Conservation (phyloP, 257 asterid species). For the Fraxinus anomala region DNA sequence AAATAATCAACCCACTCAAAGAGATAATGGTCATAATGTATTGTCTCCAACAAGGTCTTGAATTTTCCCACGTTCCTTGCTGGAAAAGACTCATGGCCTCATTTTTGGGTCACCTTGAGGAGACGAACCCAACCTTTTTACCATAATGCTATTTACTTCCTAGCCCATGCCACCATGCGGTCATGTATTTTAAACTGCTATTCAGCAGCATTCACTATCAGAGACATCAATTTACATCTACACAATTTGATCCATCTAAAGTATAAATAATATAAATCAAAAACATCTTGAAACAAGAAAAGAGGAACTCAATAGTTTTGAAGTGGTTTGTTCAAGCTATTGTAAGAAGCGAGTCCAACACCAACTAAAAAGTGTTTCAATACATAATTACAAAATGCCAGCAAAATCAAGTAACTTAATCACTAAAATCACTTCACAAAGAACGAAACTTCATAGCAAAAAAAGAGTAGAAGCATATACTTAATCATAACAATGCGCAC, state of each 20-base stretch:
- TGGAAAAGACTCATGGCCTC: not conserved
- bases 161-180: not conserved
- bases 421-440: not conserved
- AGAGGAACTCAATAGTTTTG: constrained; percentile 3
- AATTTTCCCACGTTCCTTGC: constrained; percentile 5
- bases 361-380: not conserved
- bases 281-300: not conserved
- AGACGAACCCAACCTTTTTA: not conserved
- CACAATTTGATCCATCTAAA: constrained; percentile 8
- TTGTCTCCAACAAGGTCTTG: constrained; percentile 1
- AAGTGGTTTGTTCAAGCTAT: constrained; percentile 16
- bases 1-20: not conserved
- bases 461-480: not conserved
- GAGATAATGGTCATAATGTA: constrained; percentile 2
- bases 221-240: constrained; percentile 10
- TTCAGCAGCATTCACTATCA: constrained; percentile 1
- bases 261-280: not conserved
- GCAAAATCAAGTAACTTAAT: not conserved
- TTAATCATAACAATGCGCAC: constrained; percentile 10
- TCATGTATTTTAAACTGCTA: constrained; percentile 2
- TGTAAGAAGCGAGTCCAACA: constrained; percentile 11
- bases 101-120: not conserved
- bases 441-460: constrained; percentile 13
- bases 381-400: not conserved
- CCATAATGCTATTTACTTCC: constrained; percentile 7